phyloP scores from a whole-genome alignment of 305 asterid genomes.

The Salvia sclarea region DNA sequence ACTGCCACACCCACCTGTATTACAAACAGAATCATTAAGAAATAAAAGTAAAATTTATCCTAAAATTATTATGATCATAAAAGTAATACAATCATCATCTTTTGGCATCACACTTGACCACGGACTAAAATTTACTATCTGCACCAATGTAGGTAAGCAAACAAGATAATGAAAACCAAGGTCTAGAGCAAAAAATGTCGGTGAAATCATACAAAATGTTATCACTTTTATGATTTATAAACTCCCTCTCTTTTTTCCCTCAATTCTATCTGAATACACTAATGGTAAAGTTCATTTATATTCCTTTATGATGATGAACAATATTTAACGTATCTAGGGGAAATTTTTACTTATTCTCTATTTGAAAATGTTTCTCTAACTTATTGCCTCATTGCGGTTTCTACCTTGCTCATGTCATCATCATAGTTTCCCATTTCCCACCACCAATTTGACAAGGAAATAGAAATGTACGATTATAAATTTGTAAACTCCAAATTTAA shows the following conservation, averaged over 20 bases:
- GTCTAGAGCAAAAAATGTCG: not conserved
- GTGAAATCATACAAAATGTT: not conserved
- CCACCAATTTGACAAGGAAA: not conserved
- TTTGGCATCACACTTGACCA: not conserved
- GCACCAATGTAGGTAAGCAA: not conserved
- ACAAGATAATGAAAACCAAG: slow-evolving; percentile 8
- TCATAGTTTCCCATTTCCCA: not conserved
- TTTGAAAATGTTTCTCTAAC: not conserved
- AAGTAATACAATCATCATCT: not conserved
- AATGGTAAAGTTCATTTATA: not conserved
- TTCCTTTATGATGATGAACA: not conserved
- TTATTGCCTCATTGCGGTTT: not conserved
- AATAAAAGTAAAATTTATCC: too few species aligned
- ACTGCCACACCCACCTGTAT: slow-evolving; percentile 43
- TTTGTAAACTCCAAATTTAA: slow-evolving; percentile 1
- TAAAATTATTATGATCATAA: not conserved
- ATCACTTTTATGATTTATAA: not conserved
- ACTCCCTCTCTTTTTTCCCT: too few species aligned
- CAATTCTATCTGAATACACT: not conserved
- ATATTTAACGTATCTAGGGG: not conserved
- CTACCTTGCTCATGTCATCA: not conserved
- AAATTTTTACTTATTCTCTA: not conserved
- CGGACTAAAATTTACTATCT: not conserved
- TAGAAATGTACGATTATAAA: not conserved
- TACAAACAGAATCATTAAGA: too few species aligned